phyloP scores from a whole-genome alignment of 305 asterid genomes.

The Fraxinus greggii region DNA sequence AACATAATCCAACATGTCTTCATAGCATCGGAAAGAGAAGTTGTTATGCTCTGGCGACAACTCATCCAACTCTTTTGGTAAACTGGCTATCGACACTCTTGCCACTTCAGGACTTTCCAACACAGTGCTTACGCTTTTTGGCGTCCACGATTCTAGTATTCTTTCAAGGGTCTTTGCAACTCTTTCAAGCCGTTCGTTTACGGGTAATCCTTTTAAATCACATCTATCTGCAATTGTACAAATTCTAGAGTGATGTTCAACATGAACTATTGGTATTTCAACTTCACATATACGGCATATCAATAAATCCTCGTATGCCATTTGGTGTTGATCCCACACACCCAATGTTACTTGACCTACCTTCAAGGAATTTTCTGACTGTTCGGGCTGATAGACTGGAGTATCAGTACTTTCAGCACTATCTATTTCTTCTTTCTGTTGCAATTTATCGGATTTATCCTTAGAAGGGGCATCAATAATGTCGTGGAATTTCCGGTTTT shows the following conservation, averaged over 20 bases:
- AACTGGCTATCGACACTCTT: conserved; percentile 42
- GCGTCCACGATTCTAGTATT: conserved; percentile 83
- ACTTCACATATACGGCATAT: conserved; percentile 99
- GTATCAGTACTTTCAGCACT: conserved; percentile 39
- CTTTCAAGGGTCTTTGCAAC: conserved; percentile 88
- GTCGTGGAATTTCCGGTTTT: conserved; percentile 48
- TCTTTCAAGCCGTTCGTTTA: conserved; percentile 87
- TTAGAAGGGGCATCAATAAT: conserved; percentile 44
- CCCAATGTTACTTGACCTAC: conserved; percentile 57
- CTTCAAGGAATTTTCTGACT: conserved; percentile 49
- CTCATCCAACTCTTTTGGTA: conserved; percentile 49
- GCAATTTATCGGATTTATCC: conserved; percentile 43
- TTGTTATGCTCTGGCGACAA: conserved; percentile 46
- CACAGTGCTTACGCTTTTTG: conserved; percentile 51
- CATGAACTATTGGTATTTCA: conserved; percentile 91
- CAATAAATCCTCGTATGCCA: conserved; percentile 77
- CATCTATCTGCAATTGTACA: conserved; percentile 97
- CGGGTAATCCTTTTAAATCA: conserved; percentile 88
- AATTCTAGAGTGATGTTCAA: conserved; percentile 92
- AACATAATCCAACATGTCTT: conserved; percentile 50
- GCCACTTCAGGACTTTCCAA: conserved; percentile 59
- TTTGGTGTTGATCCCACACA: conserved; percentile 74
- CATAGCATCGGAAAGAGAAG: conserved; percentile 47
- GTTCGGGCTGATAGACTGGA: conserved; percentile 40
- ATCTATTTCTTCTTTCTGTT: conserved; percentile 39